Base-by-base conservation (phyloP, 768 basidiomycete genomes). In the Holtermannia corniformis region DNA sequence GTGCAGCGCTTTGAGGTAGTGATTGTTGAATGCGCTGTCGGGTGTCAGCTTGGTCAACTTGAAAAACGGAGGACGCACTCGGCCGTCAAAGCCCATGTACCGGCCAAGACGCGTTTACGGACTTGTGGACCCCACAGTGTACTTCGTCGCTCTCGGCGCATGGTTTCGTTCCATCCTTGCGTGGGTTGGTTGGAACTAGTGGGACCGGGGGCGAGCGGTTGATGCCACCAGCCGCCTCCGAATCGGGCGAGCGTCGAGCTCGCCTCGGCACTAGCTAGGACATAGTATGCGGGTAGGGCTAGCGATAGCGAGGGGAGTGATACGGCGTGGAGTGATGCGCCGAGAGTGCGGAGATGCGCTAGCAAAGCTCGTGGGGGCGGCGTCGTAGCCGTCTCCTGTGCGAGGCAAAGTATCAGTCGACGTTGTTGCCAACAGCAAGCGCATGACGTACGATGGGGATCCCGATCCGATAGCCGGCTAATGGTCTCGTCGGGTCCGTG, bases 221-320 rank as follows among this genome's bases (percentile, higher is more conserved):
- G n/a, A n/a, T n/a, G n/a, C 81, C 61, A 95, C 61, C 84, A 79
- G 1, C 91, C 79, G 0, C 92, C 92, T 45, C 92, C 89, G 64
- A 84, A 97, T 40, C 90, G 76, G 3, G 87, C 88, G 52, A 97
- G 75, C 64, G 92, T 95, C 52, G 88, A 91, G 56, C 86, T 85
- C 0, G 92, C 92, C 67, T 96, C 93, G 0, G 93, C 91, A 55
- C 83, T 86, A 1, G 93, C 86, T 14, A 97, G 78, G n/a, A 95
- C 87, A 64, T 96, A 97, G 75, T 97, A 97, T 12, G 90, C 86
- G 51, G 89, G 88, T 3, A 97, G 77, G 0, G 88, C 87, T 63
- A 85, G 85, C 1, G 68, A 71, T 0, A 81, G 81, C 2, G 75
- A 72, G 0, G 88, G 86, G 11, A 96, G 75, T 7, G 84, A 84